Evolutionary conservation across 352 stramenopile genomes (phyloP).

Genomic region (Plasmopara muralis): DNA sequence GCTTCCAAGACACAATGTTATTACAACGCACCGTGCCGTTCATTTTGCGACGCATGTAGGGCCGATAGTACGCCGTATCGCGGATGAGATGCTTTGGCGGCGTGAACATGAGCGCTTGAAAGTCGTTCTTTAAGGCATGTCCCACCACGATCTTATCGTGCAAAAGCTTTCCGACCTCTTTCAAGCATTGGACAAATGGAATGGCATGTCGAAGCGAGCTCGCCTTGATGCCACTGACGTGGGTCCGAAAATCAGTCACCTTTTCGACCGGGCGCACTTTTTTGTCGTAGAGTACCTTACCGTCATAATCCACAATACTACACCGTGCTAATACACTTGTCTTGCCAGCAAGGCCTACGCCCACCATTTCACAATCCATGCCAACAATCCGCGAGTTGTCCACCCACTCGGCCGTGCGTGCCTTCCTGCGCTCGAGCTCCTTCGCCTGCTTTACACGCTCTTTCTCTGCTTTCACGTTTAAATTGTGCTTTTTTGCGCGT

Average conservation of each 20-base stretch:
- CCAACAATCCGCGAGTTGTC: slow-evolving; percentile 66
- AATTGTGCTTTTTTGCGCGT: slow-evolving; percentile 25
- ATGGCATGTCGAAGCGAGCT: slow-evolving; percentile 66
- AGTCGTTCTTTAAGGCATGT: slow-evolving; percentile 82
- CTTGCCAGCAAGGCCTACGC: slow-evolving; percentile 67
- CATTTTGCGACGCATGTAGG: slow-evolving; percentile 82
- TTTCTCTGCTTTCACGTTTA: slow-evolving; percentile 33
- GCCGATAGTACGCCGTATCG: slow-evolving; percentile 77
- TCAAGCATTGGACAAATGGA: slow-evolving; percentile 70
- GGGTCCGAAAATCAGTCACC: slow-evolving; percentile 82
- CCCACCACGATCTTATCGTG: slow-evolving; percentile 80
- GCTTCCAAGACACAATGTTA: background rate
- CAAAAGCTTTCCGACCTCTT: slow-evolving; percentile 75
- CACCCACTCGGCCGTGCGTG: slow-evolving; percentile 63
- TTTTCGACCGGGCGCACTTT: slow-evolving; percentile 76
- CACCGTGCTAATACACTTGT: slow-evolving; percentile 78
- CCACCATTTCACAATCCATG: slow-evolving; percentile 90
- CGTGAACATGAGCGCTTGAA: slow-evolving; percentile 82
- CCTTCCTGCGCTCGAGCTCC: slow-evolving; percentile 39
- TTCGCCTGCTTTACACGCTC: slow-evolving; percentile 44
- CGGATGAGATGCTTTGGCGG: slow-evolving; percentile 72
- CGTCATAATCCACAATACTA: slow-evolving; percentile 84
- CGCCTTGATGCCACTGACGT: slow-evolving; percentile 78
- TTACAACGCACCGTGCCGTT: slow-evolving; percentile 60
- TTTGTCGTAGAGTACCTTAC: slow-evolving; percentile 80